Evolutionary conservation across 345 rosid genomes (phyloP).

Genomic region (Eucalyptus cloeziana): DNA sequence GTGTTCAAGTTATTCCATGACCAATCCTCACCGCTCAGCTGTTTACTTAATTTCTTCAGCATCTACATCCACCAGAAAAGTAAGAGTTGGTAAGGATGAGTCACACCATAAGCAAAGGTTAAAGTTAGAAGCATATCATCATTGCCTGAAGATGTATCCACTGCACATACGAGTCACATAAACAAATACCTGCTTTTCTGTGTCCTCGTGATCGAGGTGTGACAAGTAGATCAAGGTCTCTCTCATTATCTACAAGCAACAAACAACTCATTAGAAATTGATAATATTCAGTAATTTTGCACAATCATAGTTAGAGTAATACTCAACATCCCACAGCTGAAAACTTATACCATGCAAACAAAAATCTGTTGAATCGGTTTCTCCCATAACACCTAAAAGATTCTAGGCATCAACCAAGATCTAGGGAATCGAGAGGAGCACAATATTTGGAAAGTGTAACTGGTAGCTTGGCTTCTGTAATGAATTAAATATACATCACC

Average conservation of each 20-base stretch:
- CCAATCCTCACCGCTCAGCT: constrained; percentile 96
- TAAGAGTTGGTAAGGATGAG: not conserved
- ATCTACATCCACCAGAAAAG: constrained; percentile 31
- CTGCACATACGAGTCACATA: not conserved
- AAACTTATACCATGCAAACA: not conserved
- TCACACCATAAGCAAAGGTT: not conserved
- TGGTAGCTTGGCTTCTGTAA: not conserved
- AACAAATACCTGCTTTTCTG: constrained; percentile 82
- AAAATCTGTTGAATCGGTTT: not conserved
- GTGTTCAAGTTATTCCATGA: constrained; percentile 96
- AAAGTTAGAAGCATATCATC: not conserved
- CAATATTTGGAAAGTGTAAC: not conserved
- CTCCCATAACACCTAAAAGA: not conserved
- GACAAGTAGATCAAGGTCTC: constrained; percentile 92
- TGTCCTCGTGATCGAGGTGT: constrained; percentile 96
- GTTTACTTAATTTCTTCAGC: constrained; percentile 92
- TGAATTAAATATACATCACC: constrained; percentile 24
- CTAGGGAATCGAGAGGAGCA: not conserved
- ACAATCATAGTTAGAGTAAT: not conserved
- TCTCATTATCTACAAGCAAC: constrained; percentile 76
- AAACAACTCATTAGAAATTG: not conserved
- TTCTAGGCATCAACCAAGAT: not conserved
- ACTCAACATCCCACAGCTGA: not conserved
- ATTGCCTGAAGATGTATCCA: not conserved
- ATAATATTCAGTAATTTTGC: not conserved